Evolutionary conservation across 768 basidiomycete genomes (phyloP).

Genomic region (Austroboletus eburneus): DNA sequence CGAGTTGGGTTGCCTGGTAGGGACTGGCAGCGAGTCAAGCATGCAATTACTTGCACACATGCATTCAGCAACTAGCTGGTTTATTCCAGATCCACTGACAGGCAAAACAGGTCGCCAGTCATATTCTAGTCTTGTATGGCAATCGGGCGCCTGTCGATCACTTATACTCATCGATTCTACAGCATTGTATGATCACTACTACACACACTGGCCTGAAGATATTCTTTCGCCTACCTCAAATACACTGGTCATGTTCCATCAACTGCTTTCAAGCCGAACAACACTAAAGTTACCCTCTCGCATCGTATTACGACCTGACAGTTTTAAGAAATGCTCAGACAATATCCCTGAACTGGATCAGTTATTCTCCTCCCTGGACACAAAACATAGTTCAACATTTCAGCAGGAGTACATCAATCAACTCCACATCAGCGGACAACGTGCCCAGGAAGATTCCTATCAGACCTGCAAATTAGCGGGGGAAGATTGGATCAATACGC

Average conservation of each 20-base stretch:
- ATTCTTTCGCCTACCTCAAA: slow-evolving; percentile 32
- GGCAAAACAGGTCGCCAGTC: slow-evolving; percentile 38
- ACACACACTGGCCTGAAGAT: too few relatives aligned
- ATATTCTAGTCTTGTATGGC: slow-evolving; percentile 33
- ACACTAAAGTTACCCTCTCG: neutral
- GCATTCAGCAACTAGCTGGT: slow-evolving; percentile 37
- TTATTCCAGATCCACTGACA: slow-evolving; percentile 37
- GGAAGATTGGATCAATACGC: too few relatives aligned
- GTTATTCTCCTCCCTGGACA: too few relatives aligned
- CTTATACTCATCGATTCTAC: neutral
- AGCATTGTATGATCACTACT: too few relatives aligned
- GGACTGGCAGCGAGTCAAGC: slow-evolving; percentile 17
- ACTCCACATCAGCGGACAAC: neutral
- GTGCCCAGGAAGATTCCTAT: neutral
- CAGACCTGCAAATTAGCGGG: too few relatives aligned
- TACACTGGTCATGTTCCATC: neutral
- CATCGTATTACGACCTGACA: neutral
- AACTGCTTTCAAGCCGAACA: neutral
- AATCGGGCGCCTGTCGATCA: neutral
- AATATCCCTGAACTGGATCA: too few relatives aligned
- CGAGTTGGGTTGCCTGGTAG: slow-evolving; percentile 12
- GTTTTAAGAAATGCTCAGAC: too few relatives aligned
- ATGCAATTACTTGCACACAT: slow-evolving; percentile 35
- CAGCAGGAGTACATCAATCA: slow-evolving; percentile 9
- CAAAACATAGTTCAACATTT: neutral